These are phyloP conservation scores for Berberis thunbergii DNA, from an alignment of 164 flowering plant genomes.

Conservation along the genomic window DNA sequence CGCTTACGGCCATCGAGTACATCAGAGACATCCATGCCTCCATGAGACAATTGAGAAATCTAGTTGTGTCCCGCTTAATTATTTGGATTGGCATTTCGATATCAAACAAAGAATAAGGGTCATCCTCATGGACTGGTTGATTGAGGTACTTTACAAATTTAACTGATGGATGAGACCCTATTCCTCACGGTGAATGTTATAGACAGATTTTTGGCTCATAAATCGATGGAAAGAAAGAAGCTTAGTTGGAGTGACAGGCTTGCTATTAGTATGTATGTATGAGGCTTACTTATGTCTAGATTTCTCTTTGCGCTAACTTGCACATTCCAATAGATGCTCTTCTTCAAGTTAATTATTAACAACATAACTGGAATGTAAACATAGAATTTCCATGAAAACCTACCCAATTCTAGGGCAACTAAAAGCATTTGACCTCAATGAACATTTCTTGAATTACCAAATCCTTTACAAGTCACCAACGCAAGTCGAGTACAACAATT, in stretches of 20 bases:
- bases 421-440: no score
- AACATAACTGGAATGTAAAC: no score
- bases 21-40: slow-evolving; percentile 55
- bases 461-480: no score
- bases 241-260: slow-evolving; percentile 79
- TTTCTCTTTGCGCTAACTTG: no score
- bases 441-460: no score
- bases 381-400: no score
- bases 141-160: slow-evolving; percentile 90
- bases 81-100: slow-evolving; percentile 61
- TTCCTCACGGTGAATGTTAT: slow-evolving; percentile 70
- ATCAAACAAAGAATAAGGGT: slow-evolving; percentile 80
- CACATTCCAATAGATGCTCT: no score
- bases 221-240: slow-evolving; percentile 48
- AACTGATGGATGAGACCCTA: slow-evolving; percentile 72
- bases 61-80: slow-evolving; percentile 48
- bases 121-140: slow-evolving; percentile 80
- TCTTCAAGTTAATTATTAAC: no score
- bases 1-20: slow-evolving; percentile 76
- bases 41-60: slow-evolving; percentile 47
- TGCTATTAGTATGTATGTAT: slow-evolving; percentile 86
- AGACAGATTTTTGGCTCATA: slow-evolving; percentile 60
- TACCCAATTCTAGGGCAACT: no score
- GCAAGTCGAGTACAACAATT: no score
- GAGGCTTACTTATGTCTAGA: slow-evolving; percentile 22